These are phyloP conservation scores for Phlebiopsis flavidoalba DNA, from an alignment of 768 basidiomycete species.

Conservation along the genomic window DNA sequence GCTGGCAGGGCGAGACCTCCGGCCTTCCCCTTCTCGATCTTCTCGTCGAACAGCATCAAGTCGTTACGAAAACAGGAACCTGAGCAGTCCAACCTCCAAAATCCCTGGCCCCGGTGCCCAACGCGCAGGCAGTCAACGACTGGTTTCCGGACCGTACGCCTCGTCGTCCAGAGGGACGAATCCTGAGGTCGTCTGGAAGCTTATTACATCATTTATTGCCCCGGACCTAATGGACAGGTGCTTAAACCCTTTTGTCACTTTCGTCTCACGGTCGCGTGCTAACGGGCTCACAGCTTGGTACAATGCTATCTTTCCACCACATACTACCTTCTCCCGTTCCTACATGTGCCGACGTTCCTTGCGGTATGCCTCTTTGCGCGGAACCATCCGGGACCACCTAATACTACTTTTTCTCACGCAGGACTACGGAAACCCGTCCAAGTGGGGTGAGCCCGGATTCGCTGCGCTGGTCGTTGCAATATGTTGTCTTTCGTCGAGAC, in stretches of 20 bases:
- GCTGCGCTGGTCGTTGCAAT: slow-evolving; percentile 91
- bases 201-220: slow-evolving; percentile 79
- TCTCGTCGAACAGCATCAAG: slow-evolving; percentile 65
- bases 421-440: slow-evolving; percentile 92
- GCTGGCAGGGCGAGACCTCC: slow-evolving; percentile 92
- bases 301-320: slow-evolving; percentile 88
- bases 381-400: neutral
- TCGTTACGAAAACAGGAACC: slow-evolving; percentile 32
- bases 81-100: slow-evolving; percentile 18
- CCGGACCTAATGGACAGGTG: slow-evolving; percentile 94
- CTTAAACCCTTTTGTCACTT: slow-evolving; percentile 18
- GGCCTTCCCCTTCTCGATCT: slow-evolving; percentile 86
- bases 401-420: slow-evolving; percentile 21
- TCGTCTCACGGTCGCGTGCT: slow-evolving; percentile 14
- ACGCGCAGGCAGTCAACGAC: slow-evolving; percentile 26
- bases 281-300: slow-evolving; percentile 47
- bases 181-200: slow-evolving; percentile 82
- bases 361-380: slow-evolving; percentile 37
- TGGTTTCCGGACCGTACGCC: slow-evolving; percentile 86
- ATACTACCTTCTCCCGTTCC: slow-evolving; percentile 88
- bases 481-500: slow-evolving; percentile 87
- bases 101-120: slow-evolving; percentile 7
- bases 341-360: slow-evolving; percentile 88
- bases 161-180: slow-evolving; percentile 72
- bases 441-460: slow-evolving; percentile 95